A percentile compares a stretch with the other conserved stretches of the same genome.
Conservation (phyloP, 257 asterid genomes). For the Solanum peruvianum region DNA sequence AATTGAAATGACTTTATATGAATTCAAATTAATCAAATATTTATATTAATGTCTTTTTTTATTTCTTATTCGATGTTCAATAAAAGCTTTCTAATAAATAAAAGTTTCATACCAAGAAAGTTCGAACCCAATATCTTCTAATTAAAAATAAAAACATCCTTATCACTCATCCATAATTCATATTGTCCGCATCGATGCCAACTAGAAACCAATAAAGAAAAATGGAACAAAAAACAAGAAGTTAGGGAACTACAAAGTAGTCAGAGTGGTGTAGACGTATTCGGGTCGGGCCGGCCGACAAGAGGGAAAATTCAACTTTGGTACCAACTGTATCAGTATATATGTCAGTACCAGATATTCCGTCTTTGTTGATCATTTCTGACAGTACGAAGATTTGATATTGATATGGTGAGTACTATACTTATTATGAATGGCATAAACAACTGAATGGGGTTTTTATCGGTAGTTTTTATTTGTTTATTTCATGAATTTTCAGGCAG, state of each 20-base stretch:
- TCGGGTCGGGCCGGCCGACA: neutral
- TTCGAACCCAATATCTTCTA: too few species aligned
- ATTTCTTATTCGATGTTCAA: too few species aligned
- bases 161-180: too few species aligned
- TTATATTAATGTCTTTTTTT: too few species aligned
- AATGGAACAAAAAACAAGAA: neutral
- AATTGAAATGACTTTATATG: fast-evolving
- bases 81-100: too few species aligned
- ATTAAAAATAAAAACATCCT: too few species aligned
- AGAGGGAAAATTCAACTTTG: neutral
- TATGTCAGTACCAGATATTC: neutral
- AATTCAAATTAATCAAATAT: too few species aligned
- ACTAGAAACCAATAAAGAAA: neutral
- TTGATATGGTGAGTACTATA: neutral
- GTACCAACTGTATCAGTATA: neutral
- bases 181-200: too few species aligned
- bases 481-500: neutral
- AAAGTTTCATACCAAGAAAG: fast-evolving
- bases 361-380: neutral
- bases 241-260: neutral
- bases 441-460: neutral
- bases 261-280: neutral
- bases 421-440: neutral
- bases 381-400: neutral
- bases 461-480: neutral